Conservation (phyloP, 176 grass and related monocot species). For the Leersia perrieri region DNA sequence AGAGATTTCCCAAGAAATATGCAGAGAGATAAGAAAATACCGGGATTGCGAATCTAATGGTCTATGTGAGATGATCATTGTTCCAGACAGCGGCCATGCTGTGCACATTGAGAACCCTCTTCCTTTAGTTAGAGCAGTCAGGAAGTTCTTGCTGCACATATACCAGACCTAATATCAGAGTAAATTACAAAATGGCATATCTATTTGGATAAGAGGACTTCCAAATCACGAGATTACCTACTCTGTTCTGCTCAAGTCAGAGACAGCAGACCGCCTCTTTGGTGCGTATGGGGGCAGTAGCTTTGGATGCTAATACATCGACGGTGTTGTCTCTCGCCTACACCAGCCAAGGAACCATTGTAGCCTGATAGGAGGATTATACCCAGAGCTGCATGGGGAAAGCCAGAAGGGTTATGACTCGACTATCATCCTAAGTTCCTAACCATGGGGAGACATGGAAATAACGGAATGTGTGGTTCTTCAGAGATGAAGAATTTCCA, state of each 20-base stretch:
- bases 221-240: too few relatives aligned
- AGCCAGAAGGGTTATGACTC: too few relatives aligned
- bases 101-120: constrained; percentile 95
- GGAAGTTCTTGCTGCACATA: constrained; percentile 63
- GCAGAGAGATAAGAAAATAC: constrained; percentile 47
- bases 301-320: too few relatives aligned
- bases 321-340: too few relatives aligned
- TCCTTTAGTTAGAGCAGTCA: constrained; percentile 65
- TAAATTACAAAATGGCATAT: neutral
- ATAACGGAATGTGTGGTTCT: neutral
- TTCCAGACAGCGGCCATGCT: constrained; percentile 80
- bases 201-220: neutral
- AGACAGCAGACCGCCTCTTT: too few relatives aligned
- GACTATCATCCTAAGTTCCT: neutral
- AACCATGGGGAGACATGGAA: neutral
- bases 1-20: constrained; percentile 63
- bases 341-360: too few relatives aligned
- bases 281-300: too few relatives aligned
- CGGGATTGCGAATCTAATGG: constrained; percentile 22
- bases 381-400: too few relatives aligned
- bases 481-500: neutral
- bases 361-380: too few relatives aligned
- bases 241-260: too few relatives aligned
- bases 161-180: constrained; percentile 3
- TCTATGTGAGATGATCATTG: constrained; percentile 54